Evolutionary conservation across 164 flowering plant genomes (phyloP).

Genomic region (Stephania yunnanensis): DNA sequence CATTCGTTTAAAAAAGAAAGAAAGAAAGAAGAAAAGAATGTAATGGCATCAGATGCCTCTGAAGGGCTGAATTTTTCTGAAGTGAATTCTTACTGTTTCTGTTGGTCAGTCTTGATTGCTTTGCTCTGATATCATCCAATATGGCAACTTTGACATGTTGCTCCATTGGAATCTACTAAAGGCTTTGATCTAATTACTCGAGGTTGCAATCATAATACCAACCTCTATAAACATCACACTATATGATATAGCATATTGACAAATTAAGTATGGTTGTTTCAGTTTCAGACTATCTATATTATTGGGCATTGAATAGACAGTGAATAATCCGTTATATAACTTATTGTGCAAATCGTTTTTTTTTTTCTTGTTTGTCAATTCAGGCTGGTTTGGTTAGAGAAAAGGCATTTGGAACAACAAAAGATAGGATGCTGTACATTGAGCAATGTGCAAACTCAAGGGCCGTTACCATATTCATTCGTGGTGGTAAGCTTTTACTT

Average conservation of each 20-base stretch:
- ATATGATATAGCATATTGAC: too few relatives aligned
- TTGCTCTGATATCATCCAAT: too few relatives aligned
- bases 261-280: background rate
- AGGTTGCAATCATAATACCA: too few relatives aligned
- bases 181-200: too few relatives aligned
- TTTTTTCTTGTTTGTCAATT: conserved; percentile 1
- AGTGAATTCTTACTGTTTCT: background rate
- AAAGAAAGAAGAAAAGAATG: too few relatives aligned
- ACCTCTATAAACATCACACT: too few relatives aligned
- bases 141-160: too few relatives aligned
- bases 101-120: background rate
- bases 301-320: too few relatives aligned
- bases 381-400: conserved; percentile 97
- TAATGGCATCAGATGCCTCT: background rate
- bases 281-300: background rate
- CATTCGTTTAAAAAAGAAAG: too few relatives aligned
- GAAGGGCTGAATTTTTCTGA: background rate
- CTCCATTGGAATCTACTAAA: too few relatives aligned
- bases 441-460: conserved; percentile 97
- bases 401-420: conserved; percentile 93
- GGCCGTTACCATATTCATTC: conserved; percentile 85
- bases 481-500: conserved; percentile 60
- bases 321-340: background rate
- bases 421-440: conserved; percentile 92
- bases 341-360: background rate